Base-by-base conservation (phyloP, 2,329 filamentous ascomycete species). In the Dactylellina cionopaga region DNA sequence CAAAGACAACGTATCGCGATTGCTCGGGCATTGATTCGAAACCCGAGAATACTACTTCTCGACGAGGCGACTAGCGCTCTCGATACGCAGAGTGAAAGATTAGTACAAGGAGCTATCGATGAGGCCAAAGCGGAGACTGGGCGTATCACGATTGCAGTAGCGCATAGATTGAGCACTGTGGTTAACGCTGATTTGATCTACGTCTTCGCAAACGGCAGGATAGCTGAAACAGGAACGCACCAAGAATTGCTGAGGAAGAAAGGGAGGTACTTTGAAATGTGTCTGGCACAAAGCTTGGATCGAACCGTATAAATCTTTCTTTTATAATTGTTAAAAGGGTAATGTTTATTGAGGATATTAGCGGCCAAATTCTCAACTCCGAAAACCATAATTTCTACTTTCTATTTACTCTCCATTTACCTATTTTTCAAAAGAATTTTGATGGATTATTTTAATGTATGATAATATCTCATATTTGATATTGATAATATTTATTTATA, bases 61-160 rank as follows among this genome's bases (percentile, higher is more conserved):
- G 90, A 92, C 77, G 90, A 92, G 80, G 89, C 89, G 2, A 92
- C 90, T 0, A 88, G 86, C 62, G 88, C 88, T 5, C 82, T 91
- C 2, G 89, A 82, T 74, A 80, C 80, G 0, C 76, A 80, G 58
- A 80, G 78, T 6, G 78, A 75, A 78, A 79, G 79, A 83, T 81
- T 87, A n/a, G 85, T 88, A 2, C 86, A 78, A 31, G 58, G 74
- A 17, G 75, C 76, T 3, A 75, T 78, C 22, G 76, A 78, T 37
- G 66, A 74, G 47, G 76, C 76, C 13, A 72, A 66, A 19, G 65
- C 74, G n/a, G 51, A 72, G 31, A 72, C 46, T 24, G 76, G 76
- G 33, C 85, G 85, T 46, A 88, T 85, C 0, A 85, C 87, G 13
- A 82, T 88, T 74, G 79, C 79, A 5, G 78, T 80, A 31, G 79